Evolutionary conservation across 1,284 basidiomycete genomes (phyloP), one percentile per base, ranked within the genome.

Genomic region (Ganoderma lucidum): DNA sequence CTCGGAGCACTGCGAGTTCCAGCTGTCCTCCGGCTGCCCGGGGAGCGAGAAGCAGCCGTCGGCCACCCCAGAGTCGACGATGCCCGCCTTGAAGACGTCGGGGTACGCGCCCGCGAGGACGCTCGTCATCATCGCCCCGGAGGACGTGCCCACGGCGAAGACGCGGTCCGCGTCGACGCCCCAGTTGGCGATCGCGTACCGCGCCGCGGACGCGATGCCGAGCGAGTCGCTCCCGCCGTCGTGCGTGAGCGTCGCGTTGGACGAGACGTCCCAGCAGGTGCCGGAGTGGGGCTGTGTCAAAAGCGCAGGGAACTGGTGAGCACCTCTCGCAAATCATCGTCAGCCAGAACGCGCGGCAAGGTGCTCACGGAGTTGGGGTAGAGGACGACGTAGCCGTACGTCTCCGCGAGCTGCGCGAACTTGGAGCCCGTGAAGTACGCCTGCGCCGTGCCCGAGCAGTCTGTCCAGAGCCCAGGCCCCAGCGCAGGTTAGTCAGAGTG

Each of bases 51-150:
- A 89, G 80, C 88, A 89, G 17, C 81, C 86, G 69, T 83, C 87
- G 2, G 87, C 82, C 28, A 89, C 88, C 64, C 88, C 87, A 42
- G 86, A 84, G 78, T 83, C 86, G 19, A 81, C 83, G 35, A 83
- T 75, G 19, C 84, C 87, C 6, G 85, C 87, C 56, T 78, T 74
- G 80, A 87, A 87, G 63, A 89, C 73, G 65, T 89, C 85, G 6
- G 88, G 87, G 77, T 89, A 89, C 9, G 86, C 83, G 51, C 85
- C 87, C 61, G 79, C 77, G 23, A 88, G 80, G 32, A 88, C 87
- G 74, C 84, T 86, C 63, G 87, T 88, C 87, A 89, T 88, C 87
- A 89, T 89, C 8, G 86, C 87, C 64, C 87, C 87, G 10, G 86
- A 88, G 8, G 84, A 86, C 2, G 83, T 82, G 28, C 87, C 87